Base-by-base conservation (phyloP, 352 stramenopile species). In the Peronospora farinosa region DNA sequence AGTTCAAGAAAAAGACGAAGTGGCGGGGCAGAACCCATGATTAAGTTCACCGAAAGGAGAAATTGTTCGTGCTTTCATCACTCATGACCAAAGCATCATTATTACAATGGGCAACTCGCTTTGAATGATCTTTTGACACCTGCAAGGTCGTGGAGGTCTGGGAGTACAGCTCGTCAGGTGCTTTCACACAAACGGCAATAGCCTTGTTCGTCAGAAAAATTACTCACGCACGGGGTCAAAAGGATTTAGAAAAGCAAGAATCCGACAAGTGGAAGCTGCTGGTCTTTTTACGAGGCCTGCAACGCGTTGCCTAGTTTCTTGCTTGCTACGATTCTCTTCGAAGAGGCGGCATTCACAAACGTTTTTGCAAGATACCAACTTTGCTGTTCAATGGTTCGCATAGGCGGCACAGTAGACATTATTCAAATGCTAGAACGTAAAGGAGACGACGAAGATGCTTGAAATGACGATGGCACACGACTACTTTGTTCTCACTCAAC, bases 401-500 rank as follows among this genome's bases (percentile, higher is more conserved):
- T 49, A 0, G 46, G 65, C 7, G 40, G 62, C n/a, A 57, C 60
- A 0, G 57, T 73, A 1, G 43, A 51, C 9, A 40, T 83, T 11
- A 33, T 78, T 33, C 46, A 67, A 16, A 15, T 84, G 25, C 40
- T 84, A 31, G 55, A 67, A 33, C 63, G 41, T 44, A 45, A 33
- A n/a, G 43, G 27, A 17, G 54, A 13, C 28, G 11, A 68, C 28
- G 56, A 58, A 12, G 40, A 57, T 1, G 41, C 41, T 2, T 35
- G 62, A 21, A 16, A 55, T 15, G 55, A 67, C 6, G 47, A 63
- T 32, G 63, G 69, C 23, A 61, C 2, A 8, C n/a, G 65, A 84
- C 19, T 69, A 65, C 36, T 81, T 86, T 47, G 36, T 35, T n/a
- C 28, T 55, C 0, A 62, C 83, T 5, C 33, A 52, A 4, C 33